Base-by-base conservation (phyloP, 495 filamentous ascomycete species). In the Penicillium taxi region DNA sequence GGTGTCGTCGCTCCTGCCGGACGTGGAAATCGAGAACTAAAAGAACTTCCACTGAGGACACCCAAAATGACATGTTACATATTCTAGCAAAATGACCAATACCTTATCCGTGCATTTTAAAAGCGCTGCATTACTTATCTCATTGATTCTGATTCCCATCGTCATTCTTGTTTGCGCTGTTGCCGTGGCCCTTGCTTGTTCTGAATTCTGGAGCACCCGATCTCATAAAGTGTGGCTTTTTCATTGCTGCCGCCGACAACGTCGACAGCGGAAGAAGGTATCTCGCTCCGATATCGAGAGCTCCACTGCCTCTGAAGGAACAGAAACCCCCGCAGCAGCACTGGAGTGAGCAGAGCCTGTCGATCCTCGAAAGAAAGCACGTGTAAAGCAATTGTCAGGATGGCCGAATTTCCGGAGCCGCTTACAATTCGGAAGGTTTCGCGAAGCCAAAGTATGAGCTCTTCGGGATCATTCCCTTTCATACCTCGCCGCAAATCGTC, bases 91-190 rank as follows among this genome's bases (percentile, higher is more conserved):
- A 31, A 59, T 63, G 49, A 38, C 53, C 49, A 51, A 52, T 46
- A 46, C 30, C 28, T 45, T 57, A 48, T 52, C 53, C 13, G 41
- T 47, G 37, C 47, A 59, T 46, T 50, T 58, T 37, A 62, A 61
- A 39, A 60, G 45, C 32, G 48, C 59, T 26, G 52, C 58, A 49
- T 56, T 63, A 39, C 59, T 75, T 42, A 61, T 65, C 37, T 59
- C 65, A 24, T 62, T 78, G 40, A 60, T 75, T 42, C 51, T 78
- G n/a, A 63, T 80, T 32, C 75, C 77, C 18, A 69, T 74, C 33
- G 52, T 62, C 35, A 53, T 75, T 25, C 58, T 73, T 33, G 52
- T 57, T 28, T 58, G 55, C 35, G 53, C 59, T 18, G 64, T 72
- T 40, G 61, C 56, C 32, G 35, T 72, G 18, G 68, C 69, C 20